A percentile compares a stretch with the other conserved stretches of the same genome.
Conservation (phyloP, 768 basidiomycete genomes). For the Baorangia bicolor region DNA sequence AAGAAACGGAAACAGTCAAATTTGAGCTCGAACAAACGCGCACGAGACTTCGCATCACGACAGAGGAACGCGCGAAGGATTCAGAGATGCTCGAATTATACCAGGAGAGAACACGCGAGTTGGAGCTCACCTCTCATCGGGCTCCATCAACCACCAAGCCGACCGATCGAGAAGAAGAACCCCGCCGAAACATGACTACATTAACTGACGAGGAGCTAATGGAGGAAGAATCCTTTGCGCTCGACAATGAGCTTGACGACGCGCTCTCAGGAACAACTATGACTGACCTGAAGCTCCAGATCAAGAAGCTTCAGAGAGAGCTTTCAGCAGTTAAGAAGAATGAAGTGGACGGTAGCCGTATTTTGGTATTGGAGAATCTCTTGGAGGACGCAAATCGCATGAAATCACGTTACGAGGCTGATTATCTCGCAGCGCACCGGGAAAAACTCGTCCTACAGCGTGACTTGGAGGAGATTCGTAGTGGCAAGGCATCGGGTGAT, state of each 20-base stretch:
- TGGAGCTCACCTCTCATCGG: slow-evolving; percentile 68
- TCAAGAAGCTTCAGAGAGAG: slow-evolving; percentile 79
- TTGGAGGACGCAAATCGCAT: slow-evolving; percentile 88
- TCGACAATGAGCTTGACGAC: slow-evolving; percentile 86
- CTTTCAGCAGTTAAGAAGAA: slow-evolving; percentile 72
- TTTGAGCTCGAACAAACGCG: slow-evolving; percentile 77
- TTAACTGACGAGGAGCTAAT: slow-evolving; percentile 49
- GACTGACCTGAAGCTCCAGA: slow-evolving; percentile 89
- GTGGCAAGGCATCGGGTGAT: slow-evolving; percentile 80
- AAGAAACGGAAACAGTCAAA: slow-evolving; percentile 69
- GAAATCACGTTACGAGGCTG: slow-evolving; percentile 85
- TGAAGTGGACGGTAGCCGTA: slow-evolving; percentile 70
- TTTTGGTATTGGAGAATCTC: slow-evolving; percentile 87
- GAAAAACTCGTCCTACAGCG: slow-evolving; percentile 78
- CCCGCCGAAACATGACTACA: slow-evolving; percentile 23
- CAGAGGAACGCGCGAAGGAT: slow-evolving; percentile 73
- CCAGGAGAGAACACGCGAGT: slow-evolving; percentile 86
- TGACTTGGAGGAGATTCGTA: slow-evolving; percentile 85
- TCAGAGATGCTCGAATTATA: slow-evolving; percentile 84
- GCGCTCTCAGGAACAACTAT: slow-evolving; percentile 81
- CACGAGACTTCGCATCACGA: slow-evolving; percentile 63
- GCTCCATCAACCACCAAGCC: slow-evolving; percentile 35
- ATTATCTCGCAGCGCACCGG: slow-evolving; percentile 82
- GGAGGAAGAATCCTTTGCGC: slow-evolving; percentile 53
- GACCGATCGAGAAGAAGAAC: slow-evolving; percentile 17